Evolutionary conservation across 1,139 yeast genomes (phyloP).

Genomic region (Zygosaccharomyces pseudobailii): DNA sequence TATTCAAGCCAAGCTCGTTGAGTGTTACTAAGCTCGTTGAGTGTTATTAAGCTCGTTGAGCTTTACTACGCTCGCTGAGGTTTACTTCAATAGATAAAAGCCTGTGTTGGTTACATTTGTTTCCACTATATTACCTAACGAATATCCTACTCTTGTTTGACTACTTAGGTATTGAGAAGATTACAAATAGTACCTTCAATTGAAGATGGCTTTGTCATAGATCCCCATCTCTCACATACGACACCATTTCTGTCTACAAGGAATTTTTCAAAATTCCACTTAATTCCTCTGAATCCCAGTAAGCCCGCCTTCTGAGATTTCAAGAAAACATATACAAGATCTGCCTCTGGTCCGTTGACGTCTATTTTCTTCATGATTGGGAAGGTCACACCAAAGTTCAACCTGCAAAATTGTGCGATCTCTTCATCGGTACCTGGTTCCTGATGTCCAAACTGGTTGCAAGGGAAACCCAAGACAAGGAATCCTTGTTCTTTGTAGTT

Average conservation of each 20-base stretch:
- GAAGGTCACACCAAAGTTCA: slow-evolving; percentile 59
- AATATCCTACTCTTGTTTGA: neutral
- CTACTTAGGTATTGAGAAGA: slow-evolving; percentile 34
- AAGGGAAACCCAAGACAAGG: slow-evolving; percentile 80
- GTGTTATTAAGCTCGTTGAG: too few relatives aligned
- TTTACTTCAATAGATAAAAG: too few relatives aligned
- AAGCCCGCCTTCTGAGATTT: slow-evolving; percentile 54
- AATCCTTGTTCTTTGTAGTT: slow-evolving; percentile 65
- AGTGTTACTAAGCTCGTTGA: too few relatives aligned
- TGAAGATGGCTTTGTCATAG: slow-evolving; percentile 62
- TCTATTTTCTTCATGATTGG: slow-evolving; percentile 66
- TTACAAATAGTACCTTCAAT: slow-evolving; percentile 45
- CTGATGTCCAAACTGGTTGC: slow-evolving; percentile 80
- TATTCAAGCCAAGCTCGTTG: neutral
- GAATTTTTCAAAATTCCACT: slow-evolving; percentile 93
- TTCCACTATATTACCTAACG: neutral
- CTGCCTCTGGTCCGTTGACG: slow-evolving; percentile 74
- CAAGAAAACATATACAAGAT: slow-evolving; percentile 68
- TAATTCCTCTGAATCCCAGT: slow-evolving; percentile 60
- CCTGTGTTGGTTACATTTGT: neutral
- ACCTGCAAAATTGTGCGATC: slow-evolving; percentile 52
- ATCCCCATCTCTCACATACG: slow-evolving; percentile 59
- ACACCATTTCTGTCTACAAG: slow-evolving; percentile 59
- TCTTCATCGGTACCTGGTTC: slow-evolving; percentile 66
- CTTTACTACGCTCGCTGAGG: too few relatives aligned